Base-by-base conservation (phyloP, 768 basidiomycete genomes). In the Mycena sanguinolenta region DNA sequence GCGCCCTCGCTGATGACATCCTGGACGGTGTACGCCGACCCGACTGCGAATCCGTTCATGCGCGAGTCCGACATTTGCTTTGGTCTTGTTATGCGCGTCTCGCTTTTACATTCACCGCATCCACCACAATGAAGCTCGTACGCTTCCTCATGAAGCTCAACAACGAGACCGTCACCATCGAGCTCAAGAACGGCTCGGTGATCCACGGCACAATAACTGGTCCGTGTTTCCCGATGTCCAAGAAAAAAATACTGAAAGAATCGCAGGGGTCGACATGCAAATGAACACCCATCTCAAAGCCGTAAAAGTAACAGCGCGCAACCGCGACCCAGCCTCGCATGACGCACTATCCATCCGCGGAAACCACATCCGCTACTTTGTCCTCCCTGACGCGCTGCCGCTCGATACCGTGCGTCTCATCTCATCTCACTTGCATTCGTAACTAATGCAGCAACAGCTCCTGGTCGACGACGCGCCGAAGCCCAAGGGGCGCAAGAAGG, bases 251-350 rank as follows among this genome's bases (percentile, higher is more conserved):
- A 65, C 53, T 44, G 17, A 27, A 17, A 16, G 46, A 19, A 27
- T 5, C 21, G 4, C 80, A 98, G 97, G 96, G 67, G 98, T 99
- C 59, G 97, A 99, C 82, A 96, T 97, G 88, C 96, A 97, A 78
- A 99, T 99, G 97, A 99, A 98, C 85, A 99, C 97, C 3, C 94
- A 98, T 76, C 87, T 99, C 61, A 99, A 99, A 86, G 95, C 96
- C 57, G 95, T 99, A 73, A 98, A 98, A 84, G 92, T 99, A 86
- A 95, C 95, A n/a, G 87, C 91, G 34, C 91, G 95, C 63, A 96
- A 95, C 79, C 93, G 95, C 69, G 95, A 96, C 65, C 95, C 96
- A 5, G 83, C 91, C 30, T 85, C 94, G 25, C 90, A 98, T 63
- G 97, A 99, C 81, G 87, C 92, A 4, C 87, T 99, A 58, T 96